Conservation (phyloP, 169 alveolate genomes). For the Eimeria sp. region DNA sequence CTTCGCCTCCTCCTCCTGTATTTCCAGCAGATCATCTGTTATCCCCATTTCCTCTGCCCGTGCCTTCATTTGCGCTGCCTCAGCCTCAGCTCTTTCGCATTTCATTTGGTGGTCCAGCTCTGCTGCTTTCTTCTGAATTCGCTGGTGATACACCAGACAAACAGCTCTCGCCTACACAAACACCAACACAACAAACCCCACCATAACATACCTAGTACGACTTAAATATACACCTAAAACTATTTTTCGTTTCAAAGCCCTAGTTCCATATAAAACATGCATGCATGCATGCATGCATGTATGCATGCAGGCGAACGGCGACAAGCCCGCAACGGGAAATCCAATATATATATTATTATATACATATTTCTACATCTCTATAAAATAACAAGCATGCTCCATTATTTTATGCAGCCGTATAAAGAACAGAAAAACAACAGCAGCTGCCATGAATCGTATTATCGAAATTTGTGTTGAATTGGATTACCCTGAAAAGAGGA, state of each 20-base stretch:
- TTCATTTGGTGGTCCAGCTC: slow-evolving; percentile 47
- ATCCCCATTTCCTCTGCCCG: slow-evolving; percentile 34
- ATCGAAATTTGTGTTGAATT: background rate
- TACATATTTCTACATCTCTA: no score
- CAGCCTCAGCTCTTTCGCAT: slow-evolving; percentile 57
- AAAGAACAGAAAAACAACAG: no score
- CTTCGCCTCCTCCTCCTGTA: background rate
- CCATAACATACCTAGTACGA: background rate
- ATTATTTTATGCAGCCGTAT: no score
- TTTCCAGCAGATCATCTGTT: slow-evolving; percentile 21
- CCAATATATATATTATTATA: no score
- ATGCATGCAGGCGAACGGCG: no score
- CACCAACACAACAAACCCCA: background rate
- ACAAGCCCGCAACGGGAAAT: no score
- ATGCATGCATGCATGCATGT: no score
- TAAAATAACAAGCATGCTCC: no score
- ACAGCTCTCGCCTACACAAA: slow-evolving; percentile 72
- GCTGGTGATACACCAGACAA: slow-evolving; percentile 42
- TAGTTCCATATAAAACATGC: no score
- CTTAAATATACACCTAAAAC: no score
- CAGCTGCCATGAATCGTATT: no score
- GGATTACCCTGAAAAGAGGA: slow-evolving; percentile 72
- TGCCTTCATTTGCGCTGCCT: slow-evolving; percentile 49
- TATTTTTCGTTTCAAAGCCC: no score
- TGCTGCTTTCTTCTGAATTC: slow-evolving; percentile 50